Evolutionary conservation across 148 eudicot genomes (phyloP).

Genomic region (Rhododendron vialii): DNA sequence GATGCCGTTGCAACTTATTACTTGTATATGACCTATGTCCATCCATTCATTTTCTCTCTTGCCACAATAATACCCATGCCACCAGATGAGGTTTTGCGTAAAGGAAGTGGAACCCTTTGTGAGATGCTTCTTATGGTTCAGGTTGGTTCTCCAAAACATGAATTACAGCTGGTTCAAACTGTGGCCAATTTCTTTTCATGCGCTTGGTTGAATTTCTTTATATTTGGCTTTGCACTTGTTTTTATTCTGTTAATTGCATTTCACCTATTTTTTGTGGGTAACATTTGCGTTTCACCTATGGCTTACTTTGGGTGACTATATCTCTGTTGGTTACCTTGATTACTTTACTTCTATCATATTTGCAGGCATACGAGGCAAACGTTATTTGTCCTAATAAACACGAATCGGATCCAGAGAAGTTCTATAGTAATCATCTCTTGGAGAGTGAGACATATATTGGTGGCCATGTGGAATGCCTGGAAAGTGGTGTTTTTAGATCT

Average conservation of each 20-base stretch:
- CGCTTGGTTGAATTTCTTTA: not conserved
- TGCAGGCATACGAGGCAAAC: conserved; percentile 89
- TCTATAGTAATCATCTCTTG: conserved; percentile 61
- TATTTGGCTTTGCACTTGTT: not conserved
- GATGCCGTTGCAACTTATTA: conserved; percentile 99
- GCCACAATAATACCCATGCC: conserved; percentile 99
- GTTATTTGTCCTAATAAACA: conserved; percentile 97
- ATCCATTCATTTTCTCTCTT: conserved; percentile 97
- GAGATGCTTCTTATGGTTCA: conserved; percentile 99
- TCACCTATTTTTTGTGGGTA: not conserved
- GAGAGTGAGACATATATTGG: conserved; percentile 99
- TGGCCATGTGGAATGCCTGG: conserved; percentile 99
- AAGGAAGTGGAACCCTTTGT: conserved; percentile 99
- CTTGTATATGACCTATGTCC: conserved; percentile 97
- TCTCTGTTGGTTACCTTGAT: not conserved
- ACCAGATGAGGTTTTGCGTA: conserved; percentile 96
- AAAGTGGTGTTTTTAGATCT: conserved; percentile 99
- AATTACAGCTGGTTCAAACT: not conserved
- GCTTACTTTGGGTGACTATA: not conserved
- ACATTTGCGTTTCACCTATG: not conserved
- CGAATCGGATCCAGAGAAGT: conserved; percentile 94
- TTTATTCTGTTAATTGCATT: not conserved
- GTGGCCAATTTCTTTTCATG: not conserved
- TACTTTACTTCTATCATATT: conserved; percentile 11
- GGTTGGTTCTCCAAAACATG: conserved; percentile 43